phyloP scores from a whole-genome alignment of 2,329 filamentous ascomycete genomes.

The Chalara sp. region DNA sequence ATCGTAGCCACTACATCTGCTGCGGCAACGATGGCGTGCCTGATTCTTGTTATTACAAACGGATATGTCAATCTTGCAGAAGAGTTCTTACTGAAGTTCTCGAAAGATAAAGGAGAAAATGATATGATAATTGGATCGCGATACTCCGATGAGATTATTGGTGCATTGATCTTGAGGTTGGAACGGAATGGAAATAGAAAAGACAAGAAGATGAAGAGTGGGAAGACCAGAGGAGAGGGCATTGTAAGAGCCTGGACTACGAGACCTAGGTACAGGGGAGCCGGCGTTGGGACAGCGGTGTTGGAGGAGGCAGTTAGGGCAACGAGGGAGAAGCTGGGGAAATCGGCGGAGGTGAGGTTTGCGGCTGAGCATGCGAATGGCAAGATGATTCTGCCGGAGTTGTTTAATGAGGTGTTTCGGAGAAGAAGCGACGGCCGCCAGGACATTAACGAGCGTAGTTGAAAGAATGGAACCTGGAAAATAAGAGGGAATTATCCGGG shows the following conservation, averaged over 20 bases:
- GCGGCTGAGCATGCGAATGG: constrained; percentile 73
- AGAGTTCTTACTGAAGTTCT: constrained; percentile 22
- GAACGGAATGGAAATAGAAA: constrained; percentile 33
- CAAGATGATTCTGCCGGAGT: too few relatives aligned
- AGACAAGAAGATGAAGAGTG: constrained; percentile 16
- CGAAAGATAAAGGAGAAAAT: constrained; percentile 33
- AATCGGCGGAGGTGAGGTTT: constrained; percentile 64
- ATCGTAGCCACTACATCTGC: constrained; percentile 50
- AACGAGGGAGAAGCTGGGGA: too few relatives aligned
- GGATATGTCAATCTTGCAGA: constrained; percentile 35
- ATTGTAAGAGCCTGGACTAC: constrained; percentile 82
- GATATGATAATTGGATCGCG: too few relatives aligned
- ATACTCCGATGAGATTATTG: constrained; percentile 63
- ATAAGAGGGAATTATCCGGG: too few relatives aligned
- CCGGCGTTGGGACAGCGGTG: constrained; percentile 66
- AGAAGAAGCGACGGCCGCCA: constrained; percentile 50
- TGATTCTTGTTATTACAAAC: too few relatives aligned
- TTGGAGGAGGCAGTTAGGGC: too few relatives aligned
- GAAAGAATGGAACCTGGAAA: too few relatives aligned
- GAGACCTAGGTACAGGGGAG: constrained; percentile 57
- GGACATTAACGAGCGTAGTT: too few relatives aligned
- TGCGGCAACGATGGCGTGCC: constrained; percentile 55
- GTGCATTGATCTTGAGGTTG: constrained; percentile 62
- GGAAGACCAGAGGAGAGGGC: constrained; percentile 52
- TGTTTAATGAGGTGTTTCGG: constrained; percentile 48